Conservation (phyloP, 164 flowering plant genomes). For the Sextonia rubra region DNA sequence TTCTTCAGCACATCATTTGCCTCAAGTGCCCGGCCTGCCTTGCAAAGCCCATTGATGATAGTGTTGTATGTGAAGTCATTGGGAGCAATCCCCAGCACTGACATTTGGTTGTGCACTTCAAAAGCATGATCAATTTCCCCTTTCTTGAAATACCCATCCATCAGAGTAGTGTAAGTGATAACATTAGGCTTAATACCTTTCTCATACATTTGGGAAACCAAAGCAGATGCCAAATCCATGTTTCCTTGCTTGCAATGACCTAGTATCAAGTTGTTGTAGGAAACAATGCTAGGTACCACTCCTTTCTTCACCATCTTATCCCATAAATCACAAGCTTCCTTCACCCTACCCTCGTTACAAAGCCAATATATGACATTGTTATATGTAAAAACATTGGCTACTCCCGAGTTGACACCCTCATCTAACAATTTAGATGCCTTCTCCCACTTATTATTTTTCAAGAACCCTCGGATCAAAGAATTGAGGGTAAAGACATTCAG, state of each 20-base stretch:
- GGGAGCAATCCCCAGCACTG: constrained; percentile 30
- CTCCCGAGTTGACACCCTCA: constrained; percentile 49
- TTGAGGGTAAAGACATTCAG: constrained; percentile 41
- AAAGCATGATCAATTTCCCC: constrained; percentile 46
- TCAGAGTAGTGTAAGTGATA: constrained; percentile 47
- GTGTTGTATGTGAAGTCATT: constrained; percentile 51
- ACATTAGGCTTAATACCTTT: constrained; percentile 48
- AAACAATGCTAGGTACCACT: constrained; percentile 41
- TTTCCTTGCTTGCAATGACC: constrained; percentile 49
- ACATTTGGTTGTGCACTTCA: constrained; percentile 43
- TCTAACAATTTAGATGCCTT: constrained; percentile 49
- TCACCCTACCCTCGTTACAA: constrained; percentile 41
- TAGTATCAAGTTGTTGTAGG: constrained; percentile 60
- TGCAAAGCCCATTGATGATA: constrained; percentile 61
- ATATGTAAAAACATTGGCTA: constrained; percentile 50
- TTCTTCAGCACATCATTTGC: constrained; percentile 43
- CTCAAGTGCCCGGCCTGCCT: constrained; percentile 42
- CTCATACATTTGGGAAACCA: constrained; percentile 40
- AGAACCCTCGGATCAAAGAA: constrained; percentile 45
- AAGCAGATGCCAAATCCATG: constrained; percentile 41
- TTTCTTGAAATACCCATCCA: constrained; percentile 56
- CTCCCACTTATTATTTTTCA: constrained; percentile 28
- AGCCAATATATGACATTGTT: constrained; percentile 46
- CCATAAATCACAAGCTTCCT: constrained; percentile 48
- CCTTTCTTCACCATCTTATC: constrained; percentile 49